These are phyloP conservation scores for Lobosporangium transversale DNA, from an alignment of 192 early-diverging fungal genomes.

Conservation along the genomic window DNA sequence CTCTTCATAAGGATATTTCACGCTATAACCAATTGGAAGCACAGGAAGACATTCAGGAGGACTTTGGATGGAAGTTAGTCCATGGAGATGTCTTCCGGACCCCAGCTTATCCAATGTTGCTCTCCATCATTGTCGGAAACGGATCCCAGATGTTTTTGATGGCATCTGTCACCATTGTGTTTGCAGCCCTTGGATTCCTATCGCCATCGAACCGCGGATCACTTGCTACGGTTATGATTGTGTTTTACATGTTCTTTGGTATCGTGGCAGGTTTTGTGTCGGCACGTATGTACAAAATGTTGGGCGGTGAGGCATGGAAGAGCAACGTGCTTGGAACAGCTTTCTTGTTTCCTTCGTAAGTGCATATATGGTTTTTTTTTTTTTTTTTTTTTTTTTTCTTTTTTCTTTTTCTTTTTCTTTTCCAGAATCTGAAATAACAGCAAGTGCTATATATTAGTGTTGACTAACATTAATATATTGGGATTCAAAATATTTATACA, in stretches of 20 bases:
- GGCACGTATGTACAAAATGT: slow-evolving; percentile 92
- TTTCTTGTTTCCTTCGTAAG: slow-evolving; percentile 82
- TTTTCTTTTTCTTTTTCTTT: no score
- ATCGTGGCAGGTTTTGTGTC: slow-evolving; percentile 88
- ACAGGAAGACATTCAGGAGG: slow-evolving; percentile 84
- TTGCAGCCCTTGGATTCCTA: slow-evolving; percentile 97
- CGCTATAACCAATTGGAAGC: slow-evolving; percentile 83
- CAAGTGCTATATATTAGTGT: no score
- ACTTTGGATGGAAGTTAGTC: slow-evolving; percentile 98
- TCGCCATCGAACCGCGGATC: slow-evolving; percentile 92
- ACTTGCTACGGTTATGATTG: slow-evolving; percentile 89
- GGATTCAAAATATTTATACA: slow-evolving; percentile 3
- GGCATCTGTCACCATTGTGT: slow-evolving; percentile 77
- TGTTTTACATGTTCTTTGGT: slow-evolving; percentile 92
- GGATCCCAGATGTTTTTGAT: slow-evolving; percentile 84
- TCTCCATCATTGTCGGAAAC: slow-evolving; percentile 86
- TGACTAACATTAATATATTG: no score
- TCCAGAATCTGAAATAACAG: no score
- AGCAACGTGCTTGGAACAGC: slow-evolving; percentile 84
- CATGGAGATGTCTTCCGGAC: slow-evolving; percentile 97
- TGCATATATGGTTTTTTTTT: slow-evolving; percentile 9
- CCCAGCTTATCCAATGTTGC: slow-evolving; percentile 74
- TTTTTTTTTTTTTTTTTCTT: slow-evolving; percentile 1
- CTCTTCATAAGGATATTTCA: slow-evolving; percentile 91
- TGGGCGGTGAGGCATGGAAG: slow-evolving; percentile 88